Percentiles rank a stretch among this genome's conserved stretches.
Evolutionary conservation across 768 basidiomycete species (phyloP).

Genomic region (Pleurotus citrinopileatus): DNA sequence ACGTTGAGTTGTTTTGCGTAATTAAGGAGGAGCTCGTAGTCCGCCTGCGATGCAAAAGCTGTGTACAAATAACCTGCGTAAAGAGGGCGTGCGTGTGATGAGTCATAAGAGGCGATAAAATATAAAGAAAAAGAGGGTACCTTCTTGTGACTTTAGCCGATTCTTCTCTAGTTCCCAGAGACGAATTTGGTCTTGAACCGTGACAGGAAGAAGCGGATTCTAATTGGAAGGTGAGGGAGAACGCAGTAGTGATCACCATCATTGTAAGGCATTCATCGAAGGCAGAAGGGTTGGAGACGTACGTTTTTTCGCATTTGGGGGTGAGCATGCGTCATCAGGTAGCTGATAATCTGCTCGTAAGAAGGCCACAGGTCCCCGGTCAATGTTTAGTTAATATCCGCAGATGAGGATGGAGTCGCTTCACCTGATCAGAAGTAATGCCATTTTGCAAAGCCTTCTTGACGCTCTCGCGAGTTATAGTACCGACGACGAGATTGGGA

Average conservation of each 20-base stretch:
- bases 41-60: conserved; percentile 80
- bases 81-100: not conserved
- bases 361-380: conserved; percentile 14
- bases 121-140: conserved; percentile 37
- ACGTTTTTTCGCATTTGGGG: conserved; percentile 98
- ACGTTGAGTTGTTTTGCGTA: conserved; percentile 83
- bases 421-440: conserved; percentile 93
- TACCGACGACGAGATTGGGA: conserved; percentile 94
- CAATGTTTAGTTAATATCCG: conserved; percentile 10
- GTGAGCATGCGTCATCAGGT: conserved; percentile 92
- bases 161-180: conserved; percentile 97
- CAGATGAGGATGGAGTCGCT: conserved; percentile 21
- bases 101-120: conserved; percentile 17
- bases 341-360: conserved; percentile 81
- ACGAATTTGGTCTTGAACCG: conserved; percentile 96
- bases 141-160: conserved; percentile 84
- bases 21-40: conserved; percentile 83
- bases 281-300: conserved; percentile 19
- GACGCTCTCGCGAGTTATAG: conserved; percentile 93
- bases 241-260: conserved; percentile 16
- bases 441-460: conserved; percentile 92
- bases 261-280: conserved; percentile 19
- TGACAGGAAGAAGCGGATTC: conserved; percentile 93
- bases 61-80: conserved; percentile 81
- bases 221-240: conserved; percentile 26